Evolutionary conservation across 2,329 filamentous ascomycete species (phyloP), one percentile per base, ranked within the genome.

Genomic region (Clarireedia monteithiana): DNA sequence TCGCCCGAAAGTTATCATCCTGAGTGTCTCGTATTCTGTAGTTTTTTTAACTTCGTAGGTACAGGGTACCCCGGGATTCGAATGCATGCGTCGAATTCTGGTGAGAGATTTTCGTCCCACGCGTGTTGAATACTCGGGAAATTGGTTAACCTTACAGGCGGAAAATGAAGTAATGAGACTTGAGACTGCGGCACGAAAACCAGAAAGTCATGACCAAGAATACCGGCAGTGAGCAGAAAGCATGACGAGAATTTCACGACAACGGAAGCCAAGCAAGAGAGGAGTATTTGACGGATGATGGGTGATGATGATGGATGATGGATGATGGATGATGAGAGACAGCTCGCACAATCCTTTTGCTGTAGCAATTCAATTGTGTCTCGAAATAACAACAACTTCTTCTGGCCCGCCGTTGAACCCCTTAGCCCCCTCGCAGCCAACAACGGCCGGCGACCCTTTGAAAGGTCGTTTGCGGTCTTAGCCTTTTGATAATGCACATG

Each of bases 121-220:
- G 15, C 36, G 50, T 15, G 40, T 23, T 20, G 14, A 10, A 17
- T 6, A 54, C 36, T 12, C 34, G 12, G 10, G 15, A 12, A 20
- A 20, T 20, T 26, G 15, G 26, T 50, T n/a, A n/a, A n/a, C n/a
- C n/a, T n/a, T n/a, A n/a, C n/a, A 30, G 26, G 5, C 50, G 17
- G 38, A 50, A 34, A 10, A 17, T 42, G 38, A 10, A 6, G n/a
- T 30, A 36, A 26, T 42, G 7, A 34, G 23, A 17, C 38, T 15
- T 10, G 5, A 10, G 36, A n/a, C 39, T 23, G 38, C 52, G 34
- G 26, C 24, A 55, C 52, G 46, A 55, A 55, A 50, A 55, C 23
- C 14, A 42, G 5, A 5, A 24, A 26, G 53, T 50, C 53, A 50
- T 55, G 53, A 46, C 46, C 34, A 34, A 17, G 9, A 27, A 34